Evolutionary conservation across 179 eudicot genomes (phyloP), one percentile per base, ranked within the genome.

Genomic region (Pouteria campechiana): DNA sequence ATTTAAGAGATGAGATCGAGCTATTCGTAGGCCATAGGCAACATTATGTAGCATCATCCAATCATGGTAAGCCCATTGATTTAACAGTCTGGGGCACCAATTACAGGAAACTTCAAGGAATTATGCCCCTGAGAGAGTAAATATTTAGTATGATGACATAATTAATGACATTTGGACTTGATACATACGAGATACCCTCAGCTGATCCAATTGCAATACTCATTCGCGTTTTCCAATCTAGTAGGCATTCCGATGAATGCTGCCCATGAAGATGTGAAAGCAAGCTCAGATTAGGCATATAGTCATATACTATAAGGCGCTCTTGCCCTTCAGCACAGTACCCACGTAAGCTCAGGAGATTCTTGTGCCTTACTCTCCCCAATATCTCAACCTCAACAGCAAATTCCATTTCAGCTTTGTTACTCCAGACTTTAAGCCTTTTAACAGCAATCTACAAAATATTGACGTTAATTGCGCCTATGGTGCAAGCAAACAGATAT

Each of bases 361-460:
- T 54, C 50, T 54, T 54, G 44, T 54, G 50, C 9, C 50, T 12
- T 21, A 28, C 59, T 15, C 59, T 16, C 15, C 41, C 59, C 0
- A 54, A 22, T 6, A 54, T 24, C 20, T 54, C 59, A 6, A 54
- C 59, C 37, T 54, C 59, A 15, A 43, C 49, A 4, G 59, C 59
- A 28, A 54, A 54, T 34, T 54, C 59, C 50, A 54, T 44, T 6
- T 54, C 51, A 24, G 59, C 59, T 27, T 54, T 54, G 4, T 39
- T 10, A 8, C 9, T 54, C 44, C 36, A 32, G 2, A 40, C 17
- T 25, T 54, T 54, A 14, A 54, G 10, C 41, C 14, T 54, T 29
- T 54, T 54, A 32, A 54, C 59, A 25, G 59, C 59, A 32, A 54
- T 44, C 59, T 54, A 30, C 29, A 40, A 0, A 40, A 6, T 5